These are phyloP conservation scores for Oryza glaberrima DNA, from an alignment of 176 grass and related monocot species.

Conservation along the genomic window DNA sequence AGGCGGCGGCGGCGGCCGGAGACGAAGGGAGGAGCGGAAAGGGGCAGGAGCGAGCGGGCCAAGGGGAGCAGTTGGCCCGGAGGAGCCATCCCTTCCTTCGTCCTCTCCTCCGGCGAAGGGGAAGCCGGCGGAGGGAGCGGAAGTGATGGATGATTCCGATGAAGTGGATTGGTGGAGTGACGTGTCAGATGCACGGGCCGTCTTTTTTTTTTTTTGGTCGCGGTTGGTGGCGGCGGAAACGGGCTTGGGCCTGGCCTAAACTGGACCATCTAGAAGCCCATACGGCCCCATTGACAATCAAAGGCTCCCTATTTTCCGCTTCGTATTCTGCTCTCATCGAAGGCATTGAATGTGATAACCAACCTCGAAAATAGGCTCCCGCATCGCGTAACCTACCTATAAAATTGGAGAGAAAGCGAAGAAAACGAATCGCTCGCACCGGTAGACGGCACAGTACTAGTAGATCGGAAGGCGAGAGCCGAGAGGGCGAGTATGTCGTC, in stretches of 20 bases:
- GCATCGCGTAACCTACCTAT: too few species aligned
- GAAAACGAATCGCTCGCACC: background rate
- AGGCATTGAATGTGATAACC: too few species aligned
- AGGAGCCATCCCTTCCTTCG: conserved; percentile 44
- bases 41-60: conserved; percentile 30
- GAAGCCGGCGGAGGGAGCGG: conserved; percentile 27
- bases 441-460: background rate
- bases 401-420: too few species aligned
- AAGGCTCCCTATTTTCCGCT: too few species aligned
- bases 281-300: too few species aligned
- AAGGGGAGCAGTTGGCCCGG: conserved; percentile 50
- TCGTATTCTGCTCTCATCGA: too few species aligned
- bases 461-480: background rate
- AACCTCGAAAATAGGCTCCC: too few species aligned
- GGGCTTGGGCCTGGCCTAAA: background rate
- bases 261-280: background rate
- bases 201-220: background rate
- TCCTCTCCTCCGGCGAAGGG: conserved; percentile 18
- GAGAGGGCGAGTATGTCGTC: background rate
- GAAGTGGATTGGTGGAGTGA: conserved; percentile 44
- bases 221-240: background rate
- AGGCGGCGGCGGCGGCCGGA: background rate
- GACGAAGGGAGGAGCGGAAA: conserved; percentile 33
- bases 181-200: conserved; percentile 19
- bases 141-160: conserved; percentile 29